Base-by-base conservation (phyloP, 164 flowering plant species). In the Vitis labrusca region DNA sequence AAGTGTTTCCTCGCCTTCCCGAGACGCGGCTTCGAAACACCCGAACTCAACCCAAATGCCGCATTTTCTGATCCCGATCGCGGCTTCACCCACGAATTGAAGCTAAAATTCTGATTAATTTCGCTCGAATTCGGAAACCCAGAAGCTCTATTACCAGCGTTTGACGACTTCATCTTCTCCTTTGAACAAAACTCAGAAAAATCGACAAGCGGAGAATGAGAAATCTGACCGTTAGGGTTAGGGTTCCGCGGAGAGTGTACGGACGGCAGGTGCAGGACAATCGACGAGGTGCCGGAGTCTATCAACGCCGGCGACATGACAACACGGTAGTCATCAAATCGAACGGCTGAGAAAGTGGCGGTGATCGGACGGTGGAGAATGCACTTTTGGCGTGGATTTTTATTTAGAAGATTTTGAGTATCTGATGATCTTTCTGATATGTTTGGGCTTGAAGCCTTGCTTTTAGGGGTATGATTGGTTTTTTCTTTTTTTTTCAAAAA, bases 21-120 rank as follows among this genome's bases (percentile, higher is more conserved):
- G 6, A 85, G 15, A 54, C 85, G 76, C 15, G 85, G 82, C 78
- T 70, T 78, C 16, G 80, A 52, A 37, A 69, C 70, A 50, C 63
- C 67, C 8, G 82, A 49, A 13, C 62, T 49, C n/a, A 62, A 44
- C 9, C 57, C 59, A 17, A 23, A 23, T 23, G 27, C 59, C 29
- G 10, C 59, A 9, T 57, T 57, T 57, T 52, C 65, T 23, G 37
- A 53, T 6, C 61, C 69, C 23, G 80, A 65, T 59, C 68, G 59
- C n/a, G 73, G 44, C 44, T 55, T 29, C 17, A 74, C 60, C n/a
- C 63, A 37, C 10, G 80, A 17, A 50, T 65, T 52, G 74, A 69
- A 77, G 69, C 70, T 66, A 23, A 72, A 56, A 64, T 55, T 70
- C 8, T 70, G 49, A 10, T 37, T 55, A 13, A 9, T 59, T 16